Base-by-base conservation (phyloP, 441 rosid genomes). In the Viola pubescens region DNA sequence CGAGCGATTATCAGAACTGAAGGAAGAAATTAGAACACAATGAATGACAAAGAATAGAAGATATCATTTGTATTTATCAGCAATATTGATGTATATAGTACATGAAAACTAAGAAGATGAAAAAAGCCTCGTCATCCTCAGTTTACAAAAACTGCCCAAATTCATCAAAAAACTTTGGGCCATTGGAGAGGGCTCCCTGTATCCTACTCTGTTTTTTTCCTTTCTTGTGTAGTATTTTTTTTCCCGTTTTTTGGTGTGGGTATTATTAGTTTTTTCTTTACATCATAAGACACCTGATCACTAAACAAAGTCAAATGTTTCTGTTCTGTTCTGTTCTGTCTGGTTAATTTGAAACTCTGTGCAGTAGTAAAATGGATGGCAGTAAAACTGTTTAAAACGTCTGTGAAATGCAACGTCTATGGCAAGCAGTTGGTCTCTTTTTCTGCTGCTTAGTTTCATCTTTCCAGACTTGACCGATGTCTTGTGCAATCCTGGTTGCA, bases 381-480 rank as follows among this genome's bases (percentile, higher is more conserved):
- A 50, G 77, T 55, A 87, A 74, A 75, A 78, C 70, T 79, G 92
- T 19, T 19, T 19, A 19, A 19, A 19, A 19, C 10, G 48, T 8
- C 9, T 8, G 48, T 19, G 96, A 91, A 68, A 85, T 86, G 86
- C 91, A 86, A 62, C 88, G 73, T 66, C 96, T 76, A 48, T 73
- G 92, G 75, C 82, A 74, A 67, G 85, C 75, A 6, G 64, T 73
- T 0, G 76, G 66, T 61, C 76, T 78, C 70, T 64, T 88, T 10
- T 64, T 77, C 1, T 73, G 85, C 71, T 73, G 85, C 70, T 73
- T 80, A 13, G 83, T 88, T 76, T 81, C 96, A 0, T 75, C 67
- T 37, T 85, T 88, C 82, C 82, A 91, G 66, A 76, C 83, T 52
- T 65, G 77, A 65, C 91, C 81, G 58, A 88, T 86, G 45, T 91